These are phyloP conservation scores for Sarocladiaceae sp. DNA, from an alignment of 2,329 filamentous ascomycete species.

Conservation along the genomic window DNA sequence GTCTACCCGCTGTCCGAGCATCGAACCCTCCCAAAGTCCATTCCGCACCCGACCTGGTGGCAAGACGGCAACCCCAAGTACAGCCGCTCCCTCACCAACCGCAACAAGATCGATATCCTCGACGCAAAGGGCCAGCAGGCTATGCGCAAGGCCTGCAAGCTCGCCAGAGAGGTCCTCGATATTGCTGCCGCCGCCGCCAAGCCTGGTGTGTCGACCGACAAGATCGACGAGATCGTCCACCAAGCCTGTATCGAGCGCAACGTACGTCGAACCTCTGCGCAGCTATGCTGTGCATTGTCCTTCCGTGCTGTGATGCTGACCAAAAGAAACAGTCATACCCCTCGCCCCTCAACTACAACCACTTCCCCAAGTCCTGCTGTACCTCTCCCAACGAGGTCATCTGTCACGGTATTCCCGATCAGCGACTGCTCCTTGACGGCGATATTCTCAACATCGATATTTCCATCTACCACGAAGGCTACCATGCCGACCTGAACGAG, in stretches of 20 bases:
- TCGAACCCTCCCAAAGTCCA: conserved; percentile 70
- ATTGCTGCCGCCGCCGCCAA: conserved; percentile 76
- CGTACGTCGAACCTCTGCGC: conserved; percentile 55
- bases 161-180: conserved; percentile 88
- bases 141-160: conserved; percentile 86
- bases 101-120: conserved; percentile 78
- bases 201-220: conserved; percentile 93
- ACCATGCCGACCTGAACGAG: conserved; percentile 95
- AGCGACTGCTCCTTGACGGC: conserved; percentile 78
- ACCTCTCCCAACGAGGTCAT: conserved; percentile 96
- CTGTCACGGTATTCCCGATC: conserved; percentile 95
- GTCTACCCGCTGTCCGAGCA: conserved; percentile 76
- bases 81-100: conserved; percentile 53
- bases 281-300: background rate
- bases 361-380: conserved; percentile 97
- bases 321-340: conserved; percentile 69
- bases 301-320: conserved; percentile 8
- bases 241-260: conserved; percentile 90
- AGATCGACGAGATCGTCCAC: conserved; percentile 92
- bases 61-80: conserved; percentile 68
- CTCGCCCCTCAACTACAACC: conserved; percentile 88
- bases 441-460: conserved; percentile 98
- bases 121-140: conserved; percentile 74
- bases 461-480: conserved; percentile 87
- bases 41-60: conserved; percentile 82